A percentile compares a stretch with the other conserved stretches of the same genome.
Conservation (phyloP, 352 stramenopile genomes). For the Phytopythium cucurbitacearum region DNA sequence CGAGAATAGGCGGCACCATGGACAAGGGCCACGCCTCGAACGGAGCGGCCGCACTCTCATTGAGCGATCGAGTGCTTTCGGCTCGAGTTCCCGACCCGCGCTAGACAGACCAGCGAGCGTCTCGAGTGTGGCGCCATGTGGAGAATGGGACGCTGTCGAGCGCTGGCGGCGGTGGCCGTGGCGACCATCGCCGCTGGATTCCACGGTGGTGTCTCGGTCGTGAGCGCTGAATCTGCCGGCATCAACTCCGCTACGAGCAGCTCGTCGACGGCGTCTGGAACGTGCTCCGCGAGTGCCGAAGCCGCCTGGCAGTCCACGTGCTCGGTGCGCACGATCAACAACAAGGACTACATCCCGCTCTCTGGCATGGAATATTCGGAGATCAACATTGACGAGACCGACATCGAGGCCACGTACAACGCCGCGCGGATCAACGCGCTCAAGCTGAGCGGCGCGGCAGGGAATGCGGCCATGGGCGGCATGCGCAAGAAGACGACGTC, state of each 20-base stretch:
- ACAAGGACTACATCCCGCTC: constrained; percentile 54
- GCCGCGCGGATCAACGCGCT: constrained; percentile 64
- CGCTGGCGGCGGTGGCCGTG: background rate
- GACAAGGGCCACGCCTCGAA: background rate
- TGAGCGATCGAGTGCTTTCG: constrained; percentile 2
- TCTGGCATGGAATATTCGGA: constrained; percentile 41
- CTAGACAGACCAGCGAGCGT: background rate
- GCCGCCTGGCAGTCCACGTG: constrained; percentile 60
- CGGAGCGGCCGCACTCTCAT: background rate
- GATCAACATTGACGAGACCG: constrained; percentile 60
- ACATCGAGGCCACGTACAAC: constrained; percentile 57
- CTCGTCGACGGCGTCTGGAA: constrained; percentile 12
- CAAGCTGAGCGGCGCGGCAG: constrained; percentile 49
- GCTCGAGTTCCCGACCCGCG: background rate
- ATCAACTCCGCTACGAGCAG: background rate
- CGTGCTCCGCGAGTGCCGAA: constrained; percentile 50
- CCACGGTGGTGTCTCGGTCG: background rate
- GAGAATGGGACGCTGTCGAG: background rate
- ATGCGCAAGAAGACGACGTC: constrained; percentile 61
- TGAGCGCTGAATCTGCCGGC: background rate
- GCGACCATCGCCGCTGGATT: background rate
- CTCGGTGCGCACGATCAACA: constrained; percentile 36
- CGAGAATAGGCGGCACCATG: too few species aligned
- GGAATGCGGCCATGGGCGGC: constrained; percentile 60
- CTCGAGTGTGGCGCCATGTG: background rate